Conservation (phyloP, 169 alveolate species). For the Plasmodium ovale region DNA sequence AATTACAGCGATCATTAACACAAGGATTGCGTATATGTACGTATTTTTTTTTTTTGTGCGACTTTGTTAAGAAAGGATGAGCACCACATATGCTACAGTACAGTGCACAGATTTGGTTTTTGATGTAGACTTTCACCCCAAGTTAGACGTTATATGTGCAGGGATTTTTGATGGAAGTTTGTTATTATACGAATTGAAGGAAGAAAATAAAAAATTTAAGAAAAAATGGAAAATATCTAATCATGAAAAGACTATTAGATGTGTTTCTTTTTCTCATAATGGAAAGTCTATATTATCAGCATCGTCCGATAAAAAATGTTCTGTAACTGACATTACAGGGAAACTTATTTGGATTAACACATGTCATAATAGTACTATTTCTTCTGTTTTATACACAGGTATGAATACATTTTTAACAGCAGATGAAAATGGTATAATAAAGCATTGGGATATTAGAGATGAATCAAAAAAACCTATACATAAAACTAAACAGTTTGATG, state of each 20-base stretch:
- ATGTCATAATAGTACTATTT: constrained; percentile 36
- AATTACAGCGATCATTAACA: no score
- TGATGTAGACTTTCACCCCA: constrained; percentile 70
- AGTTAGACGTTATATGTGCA: constrained; percentile 53
- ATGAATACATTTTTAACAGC: constrained; percentile 51
- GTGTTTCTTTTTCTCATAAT: constrained; percentile 45
- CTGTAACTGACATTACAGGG: constrained; percentile 50
- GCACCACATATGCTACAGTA: constrained; percentile 13
- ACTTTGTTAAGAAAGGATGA: constrained; percentile 29
- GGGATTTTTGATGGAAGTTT: constrained; percentile 58
- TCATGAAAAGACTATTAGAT: constrained; percentile 48
- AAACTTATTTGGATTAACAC: constrained; percentile 34
- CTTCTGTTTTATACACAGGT: constrained; percentile 42
- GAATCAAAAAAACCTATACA: constrained; percentile 60
- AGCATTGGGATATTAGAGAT: constrained; percentile 66
- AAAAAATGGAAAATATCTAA: constrained; percentile 48
- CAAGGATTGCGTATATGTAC: no score
- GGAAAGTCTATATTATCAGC: constrained; percentile 67
- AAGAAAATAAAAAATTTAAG: constrained; percentile 54
- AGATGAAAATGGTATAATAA: constrained; percentile 41
- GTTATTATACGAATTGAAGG: constrained; percentile 54
- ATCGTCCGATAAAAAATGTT: constrained; percentile 54
- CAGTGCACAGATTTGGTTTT: constrained; percentile 28
- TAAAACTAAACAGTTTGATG: constrained; percentile 55
- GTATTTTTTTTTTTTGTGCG: no score